Evolutionary conservation across 805 yeast species (phyloP), one percentile per base, ranked within the genome.

Genomic region (Wickerhamomyces bovis): DNA sequence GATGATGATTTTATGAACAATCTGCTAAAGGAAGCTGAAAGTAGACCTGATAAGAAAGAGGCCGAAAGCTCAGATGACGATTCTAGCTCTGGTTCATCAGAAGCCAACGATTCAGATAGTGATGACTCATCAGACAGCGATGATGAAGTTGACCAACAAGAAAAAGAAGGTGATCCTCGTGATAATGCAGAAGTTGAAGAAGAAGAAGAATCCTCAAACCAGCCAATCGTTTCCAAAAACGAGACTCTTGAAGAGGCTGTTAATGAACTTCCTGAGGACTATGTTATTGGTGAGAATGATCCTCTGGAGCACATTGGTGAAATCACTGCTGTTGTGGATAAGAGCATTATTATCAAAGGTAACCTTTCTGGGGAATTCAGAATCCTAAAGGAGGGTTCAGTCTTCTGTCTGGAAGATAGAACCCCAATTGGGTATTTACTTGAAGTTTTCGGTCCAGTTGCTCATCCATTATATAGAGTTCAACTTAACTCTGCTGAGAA

Each of bases 371-470:
- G 95, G 12, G 97, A 94, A 58, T 85, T 81, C 60, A 70, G 90
- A 39, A 85, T 89, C 3, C 70, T 92, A 31, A 85, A 82, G 53
- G 97, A 89, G 45, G 84, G 83, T 15, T 83, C 96, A 0, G 70
- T 92, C 0, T 72, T 92, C 3, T 88, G 96, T 58, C 75, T 89
- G 40, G 83, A 80, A 52, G 89, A 87, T 60, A 72, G 83, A 41
- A 72, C 77, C 2, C 66, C 83, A 1, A 56, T 94, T 15, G 98
- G 98, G 0, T 81, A 84, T 1, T 67, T 92, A 10, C 85, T 80
- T 58, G 99, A 94, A 63, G 87, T 89, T 0, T 89, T 94, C 69
- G 99, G 99, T 0, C 83, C 88, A 11, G 73, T 94, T 6, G 85
- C 86, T 51, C 65, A 78, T 18, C 99, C 99, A 0, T 70, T 83